phyloP scores from a whole-genome alignment of 1,139 yeast genomes.

The Suhomyces bribrorum region DNA sequence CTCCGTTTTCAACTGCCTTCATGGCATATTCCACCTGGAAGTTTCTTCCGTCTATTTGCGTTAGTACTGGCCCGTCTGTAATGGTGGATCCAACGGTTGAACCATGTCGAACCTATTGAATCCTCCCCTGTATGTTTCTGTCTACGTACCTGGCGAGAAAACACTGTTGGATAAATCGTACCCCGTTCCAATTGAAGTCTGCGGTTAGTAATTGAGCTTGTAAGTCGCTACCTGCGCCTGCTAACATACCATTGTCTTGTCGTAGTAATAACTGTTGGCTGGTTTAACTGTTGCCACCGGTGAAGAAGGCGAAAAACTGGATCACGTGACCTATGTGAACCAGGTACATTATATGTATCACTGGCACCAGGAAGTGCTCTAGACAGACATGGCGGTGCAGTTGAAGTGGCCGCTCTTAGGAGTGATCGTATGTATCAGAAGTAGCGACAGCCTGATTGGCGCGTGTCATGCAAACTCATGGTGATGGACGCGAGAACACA shows the following conservation, averaged over 20 bases:
- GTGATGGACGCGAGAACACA: too few species aligned
- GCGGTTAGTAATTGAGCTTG: constrained; percentile 14
- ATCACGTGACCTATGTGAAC: constrained; percentile 4
- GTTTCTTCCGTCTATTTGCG: constrained; percentile 81
- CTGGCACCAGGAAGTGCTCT: neutral
- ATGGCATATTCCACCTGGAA: constrained; percentile 98
- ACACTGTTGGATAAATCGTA: constrained; percentile 95
- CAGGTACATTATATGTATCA: neutral
- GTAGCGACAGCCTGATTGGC: too few species aligned
- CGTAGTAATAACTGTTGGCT: neutral
- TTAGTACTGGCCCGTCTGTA: constrained; percentile 27
- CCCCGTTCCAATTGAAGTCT: constrained; percentile 96
- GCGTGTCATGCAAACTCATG: too few species aligned
- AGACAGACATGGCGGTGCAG: constrained; percentile 35
- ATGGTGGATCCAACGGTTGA: too few species aligned
- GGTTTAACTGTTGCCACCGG: constrained; percentile 14
- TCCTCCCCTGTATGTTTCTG: neutral
- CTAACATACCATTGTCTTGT: constrained; percentile 15
- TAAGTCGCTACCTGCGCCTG: neutral
- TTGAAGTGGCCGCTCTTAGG: constrained; percentile 64
- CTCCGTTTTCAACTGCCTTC: constrained; percentile 97
- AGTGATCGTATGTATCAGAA: constrained; percentile 41
- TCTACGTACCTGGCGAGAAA: constrained; percentile 50
- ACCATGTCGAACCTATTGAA: too few species aligned
- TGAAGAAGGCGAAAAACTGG: constrained; percentile 4